A percentile compares a stretch with the other conserved stretches of the same genome.
Conservation (phyloP, 306 rosid genomes). For the Vachellia pachyceras region DNA sequence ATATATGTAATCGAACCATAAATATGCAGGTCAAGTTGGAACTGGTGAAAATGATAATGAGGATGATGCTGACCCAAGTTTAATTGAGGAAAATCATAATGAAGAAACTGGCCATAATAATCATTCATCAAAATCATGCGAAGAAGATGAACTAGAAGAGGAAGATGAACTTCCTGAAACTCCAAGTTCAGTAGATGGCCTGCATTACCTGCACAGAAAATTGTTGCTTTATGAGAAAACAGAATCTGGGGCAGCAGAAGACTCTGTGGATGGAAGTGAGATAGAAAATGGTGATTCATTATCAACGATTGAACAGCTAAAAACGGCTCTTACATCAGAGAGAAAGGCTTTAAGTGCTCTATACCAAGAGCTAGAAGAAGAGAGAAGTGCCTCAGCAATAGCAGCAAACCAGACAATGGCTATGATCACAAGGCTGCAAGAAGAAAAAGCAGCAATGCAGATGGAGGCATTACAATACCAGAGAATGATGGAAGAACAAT, state of each 20-base stretch:
- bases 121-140: conserved; percentile 41
- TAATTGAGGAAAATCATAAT: conserved; percentile 33
- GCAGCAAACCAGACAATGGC: conserved; percentile 93
- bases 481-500: conserved; percentile 92
- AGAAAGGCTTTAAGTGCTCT: conserved; percentile 58
- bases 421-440: conserved; percentile 90
- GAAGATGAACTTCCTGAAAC: conserved; percentile 71
- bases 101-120: conserved; percentile 41
- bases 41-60: conserved; percentile 21
- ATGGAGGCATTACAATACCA: conserved; percentile 93
- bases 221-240: conserved; percentile 47
- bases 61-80: conserved; percentile 40
- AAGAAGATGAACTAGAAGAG: conserved; percentile 54
- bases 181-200: conserved; percentile 54
- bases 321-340: conserved; percentile 55
- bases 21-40: conserved; percentile 40
- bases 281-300: conserved; percentile 55
- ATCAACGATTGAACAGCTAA: conserved; percentile 54
- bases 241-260: conserved; percentile 56
- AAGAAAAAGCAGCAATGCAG: conserved; percentile 87
- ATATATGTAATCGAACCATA: conserved; percentile 2
- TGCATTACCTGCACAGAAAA: conserved; percentile 50
- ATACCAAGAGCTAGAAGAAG: conserved; percentile 86
- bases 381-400: conserved; percentile 84
- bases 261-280: conserved; percentile 61